Base-by-base conservation (phyloP, 2,329 filamentous ascomycete species). In the Ophiostoma ulmi region DNA sequence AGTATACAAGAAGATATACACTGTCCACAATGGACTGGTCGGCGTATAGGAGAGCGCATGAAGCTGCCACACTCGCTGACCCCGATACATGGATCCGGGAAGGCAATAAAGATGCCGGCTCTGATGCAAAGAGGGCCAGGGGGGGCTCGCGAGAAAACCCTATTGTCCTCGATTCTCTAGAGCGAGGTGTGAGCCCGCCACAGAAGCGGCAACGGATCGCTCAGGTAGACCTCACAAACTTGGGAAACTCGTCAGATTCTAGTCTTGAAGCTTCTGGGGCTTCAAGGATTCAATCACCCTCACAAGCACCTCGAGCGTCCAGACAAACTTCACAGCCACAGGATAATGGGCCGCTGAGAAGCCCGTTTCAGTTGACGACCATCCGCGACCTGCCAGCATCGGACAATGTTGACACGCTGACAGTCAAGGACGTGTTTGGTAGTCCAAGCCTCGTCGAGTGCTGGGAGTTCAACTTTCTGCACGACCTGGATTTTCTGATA, bases 391-490 rank as follows among this genome's bases (percentile, higher is more conserved):
- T 94, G 0, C 82, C 87, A 1, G 78, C 81, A 1, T 78, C 80
- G 0, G 79, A 80, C 72, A 95, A 96, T 79, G 80, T 82, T 35
- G 91, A 90, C 77, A 83, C 91, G 0, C 79, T 94, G 44, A 84
- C 83, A 1, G 81, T 95, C 11, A 80, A 81, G 5, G 90, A 92
- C 71, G 83, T 96, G 6, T 83, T 96, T 1, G 87, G 90, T 0
- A 88, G 93, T 77, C 90, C 91, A 0, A 82, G 93, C 73, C 91
- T 95, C 70, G 84, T 85, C 55, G 87, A 91, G 76, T 87, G 86
- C 73, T 91, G 89, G 89, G 84, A 89, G 70, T 91, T 91, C 78
- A 91, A 91, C 75, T 91, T 82, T 70, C 76, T 91, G 1, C 86
- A 90, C 73, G 85, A 91, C 74, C 78, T 89, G 14, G 78, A 81